Conservation (phyloP, 2,329 filamentous ascomycete species). For the Leptographium procerum region DNA sequence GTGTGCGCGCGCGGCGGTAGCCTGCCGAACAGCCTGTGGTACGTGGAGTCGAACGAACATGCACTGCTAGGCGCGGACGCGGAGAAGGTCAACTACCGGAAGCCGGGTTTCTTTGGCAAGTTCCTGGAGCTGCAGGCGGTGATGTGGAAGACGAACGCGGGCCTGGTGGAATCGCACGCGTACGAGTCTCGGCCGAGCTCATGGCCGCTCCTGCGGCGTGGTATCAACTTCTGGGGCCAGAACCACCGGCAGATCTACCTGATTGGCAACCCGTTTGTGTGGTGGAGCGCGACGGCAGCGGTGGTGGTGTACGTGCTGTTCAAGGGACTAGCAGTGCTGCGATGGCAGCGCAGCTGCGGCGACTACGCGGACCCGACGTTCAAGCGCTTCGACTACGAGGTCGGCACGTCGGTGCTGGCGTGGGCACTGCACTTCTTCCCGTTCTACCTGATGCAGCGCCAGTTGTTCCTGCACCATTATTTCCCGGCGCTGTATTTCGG, state of each 20-base stretch:
- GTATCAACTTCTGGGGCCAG: slow-evolving; percentile 99
- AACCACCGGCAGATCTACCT: slow-evolving; percentile 93
- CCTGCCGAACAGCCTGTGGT: slow-evolving; percentile 94
- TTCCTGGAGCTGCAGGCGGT: slow-evolving; percentile 96
- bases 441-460: slow-evolving; percentile 95
- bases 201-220: slow-evolving; percentile 84
- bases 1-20: slow-evolving; percentile 88
- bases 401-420: slow-evolving; percentile 78
- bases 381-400: slow-evolving; percentile 96
- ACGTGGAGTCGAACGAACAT: slow-evolving; percentile 83
- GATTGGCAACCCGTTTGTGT: slow-evolving; percentile 86
- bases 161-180: slow-evolving; percentile 88
- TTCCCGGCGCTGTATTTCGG: slow-evolving; percentile 95
- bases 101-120: slow-evolving; percentile 92
- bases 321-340: slow-evolving; percentile 76
- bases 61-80: slow-evolving; percentile 61
- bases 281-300: slow-evolving; percentile 78
- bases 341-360: slow-evolving; percentile 87
- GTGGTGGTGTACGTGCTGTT: slow-evolving; percentile 68
- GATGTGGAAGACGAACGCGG: slow-evolving; percentile 98
- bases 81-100: slow-evolving; percentile 92
- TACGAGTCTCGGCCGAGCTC: slow-evolving; percentile 94
- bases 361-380: slow-evolving; percentile 77
- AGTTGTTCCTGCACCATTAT: slow-evolving; percentile 97
- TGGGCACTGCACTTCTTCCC: slow-evolving; percentile 99